Base-by-base conservation (phyloP, 2,329 filamentous ascomycete species). In the Xylaria sp. region DNA sequence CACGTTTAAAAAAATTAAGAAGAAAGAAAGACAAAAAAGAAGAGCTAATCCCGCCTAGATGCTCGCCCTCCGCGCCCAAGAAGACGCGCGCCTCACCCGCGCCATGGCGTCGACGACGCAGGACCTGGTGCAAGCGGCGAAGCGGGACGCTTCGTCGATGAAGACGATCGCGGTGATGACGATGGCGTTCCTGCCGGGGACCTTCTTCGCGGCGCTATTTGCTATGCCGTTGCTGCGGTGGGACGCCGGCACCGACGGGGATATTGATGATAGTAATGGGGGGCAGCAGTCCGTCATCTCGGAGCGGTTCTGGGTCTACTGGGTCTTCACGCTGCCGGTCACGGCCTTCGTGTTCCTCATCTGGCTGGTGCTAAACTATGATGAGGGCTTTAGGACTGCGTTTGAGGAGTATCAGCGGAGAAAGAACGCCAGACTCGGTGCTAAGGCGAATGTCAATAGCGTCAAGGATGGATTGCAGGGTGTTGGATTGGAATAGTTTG, bases 321-420 rank as follows among this genome's bases (percentile, higher is more conserved):
- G 83, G 84, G 86, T 82, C 0, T 83, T 87, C 51, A 85, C 84
- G 0, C 77, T 87, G 25, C 83, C 84, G 0, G 81, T 81, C 2
- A 75, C 74, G 2, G 41, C 66, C 4, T 46, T 75, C 0, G 63
- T 75, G 13, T 63, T 75, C 28, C 20, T 72, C 12, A 25, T 73
- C 51, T 75, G 73, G 75, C 44, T 74, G n/a, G 39, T 67, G 9
- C 18, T 67, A 48, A 62, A 34, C 18, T 63, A 63, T 5, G 41
- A 64, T 13, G 61, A 64, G 13, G 25, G 28, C 1, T 63, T 64
- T 3, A 56, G 41, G 9, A 39, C n/a, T 1, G 28, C 28, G 10
- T 10, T 65, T 4, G 54, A 65, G 7, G 54, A 39, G 44, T 58
- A 51, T 32, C 54, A 44, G 32, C 28, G 32, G 41, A 39, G 23